Conservation (phyloP, 1,139 yeast species). For the Candida glucosophila region DNA sequence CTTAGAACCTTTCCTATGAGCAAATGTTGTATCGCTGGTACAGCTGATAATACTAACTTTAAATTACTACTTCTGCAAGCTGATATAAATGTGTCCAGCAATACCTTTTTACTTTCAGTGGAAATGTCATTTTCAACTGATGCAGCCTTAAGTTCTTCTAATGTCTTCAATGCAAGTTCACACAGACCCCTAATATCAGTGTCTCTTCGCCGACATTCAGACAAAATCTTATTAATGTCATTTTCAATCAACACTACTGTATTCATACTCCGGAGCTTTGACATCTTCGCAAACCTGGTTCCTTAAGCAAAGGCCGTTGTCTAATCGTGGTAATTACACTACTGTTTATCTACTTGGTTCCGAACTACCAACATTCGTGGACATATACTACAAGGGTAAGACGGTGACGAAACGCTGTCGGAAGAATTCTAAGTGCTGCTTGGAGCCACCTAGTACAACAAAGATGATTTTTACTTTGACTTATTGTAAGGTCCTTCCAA, state of each 20-base stretch:
- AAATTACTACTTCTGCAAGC: slow-evolving; percentile 72
- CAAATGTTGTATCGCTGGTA: slow-evolving; percentile 59
- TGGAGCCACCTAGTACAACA: no score
- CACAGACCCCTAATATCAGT: slow-evolving; percentile 60
- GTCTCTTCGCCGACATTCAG: slow-evolving; percentile 67
- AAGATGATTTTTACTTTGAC: no score
- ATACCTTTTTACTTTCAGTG: slow-evolving; percentile 24
- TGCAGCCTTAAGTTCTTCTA: slow-evolving; percentile 35
- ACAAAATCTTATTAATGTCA: slow-evolving; percentile 51
- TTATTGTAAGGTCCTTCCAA: no score
- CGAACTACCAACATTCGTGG: no score
- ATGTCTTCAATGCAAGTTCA: slow-evolving; percentile 45
- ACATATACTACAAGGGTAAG: no score
- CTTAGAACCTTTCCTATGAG: slow-evolving; percentile 45
- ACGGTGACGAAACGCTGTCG: no score
- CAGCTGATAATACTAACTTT: slow-evolving; percentile 61
- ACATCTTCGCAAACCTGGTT: no score
- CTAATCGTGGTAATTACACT: no score
- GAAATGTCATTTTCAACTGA: slow-evolving; percentile 9
- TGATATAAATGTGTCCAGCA: slow-evolving; percentile 54
- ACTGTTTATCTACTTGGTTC: no score
- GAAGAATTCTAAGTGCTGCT: no score
- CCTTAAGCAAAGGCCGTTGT: no score
- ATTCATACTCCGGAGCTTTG: slow-evolving; percentile 18
- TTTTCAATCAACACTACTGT: slow-evolving; percentile 37